Evolutionary conservation across 2,329 filamentous ascomycete genomes (phyloP), one percentile per base, ranked within the genome.

Genomic region (Pestalotiopsis sp.): DNA sequence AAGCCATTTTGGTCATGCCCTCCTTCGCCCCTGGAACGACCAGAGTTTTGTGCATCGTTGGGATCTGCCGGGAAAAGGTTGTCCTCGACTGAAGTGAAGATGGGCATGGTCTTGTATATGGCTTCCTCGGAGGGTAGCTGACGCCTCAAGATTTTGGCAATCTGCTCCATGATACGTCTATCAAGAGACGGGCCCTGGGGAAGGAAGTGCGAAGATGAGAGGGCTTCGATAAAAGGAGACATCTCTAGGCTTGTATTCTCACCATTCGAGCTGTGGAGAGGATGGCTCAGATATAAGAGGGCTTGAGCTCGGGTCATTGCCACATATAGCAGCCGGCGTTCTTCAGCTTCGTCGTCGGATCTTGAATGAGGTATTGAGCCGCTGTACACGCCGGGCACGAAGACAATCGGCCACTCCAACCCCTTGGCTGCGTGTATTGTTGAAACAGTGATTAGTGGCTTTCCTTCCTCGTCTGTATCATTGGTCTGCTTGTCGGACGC

Each of bases 361-460:
- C 95, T 88, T 1, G 91, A 92, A 78, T 98, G 95, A 4, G 95
- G 95, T 69, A 98, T 97, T 2, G 92, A 95, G 0, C 95, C 96
- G 61, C 94, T 90, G 77, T 97, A 97, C 31, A 94, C 92, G 1
- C 93, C 93, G 5, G 96, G 95, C 17, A 98, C 90, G 78, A 98
- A 98, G 1, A 98, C 94, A 1, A 97, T 87, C 0, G 95, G 95
- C 96, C 96, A 99, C 79, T 99, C 95, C 1, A 99, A 85, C 3
- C 95, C 95, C 80, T 99, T 99, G 2, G 95, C 94, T 0, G 95
- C 94, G 77, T 99, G 95, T 12, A 99, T 98, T 0, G 95, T 99
- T 5, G 94, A 98, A 27, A 99, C 93, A 0, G 95, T 98, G 23
- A 98, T 89, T 73, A 93, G 85, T 1, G 88, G 84, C 36, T 85